Evolutionary conservation across 2,329 filamentous ascomycete genomes (phyloP), one percentile per base, ranked within the genome.

Genomic region (Sphaerulina vaccinii): DNA sequence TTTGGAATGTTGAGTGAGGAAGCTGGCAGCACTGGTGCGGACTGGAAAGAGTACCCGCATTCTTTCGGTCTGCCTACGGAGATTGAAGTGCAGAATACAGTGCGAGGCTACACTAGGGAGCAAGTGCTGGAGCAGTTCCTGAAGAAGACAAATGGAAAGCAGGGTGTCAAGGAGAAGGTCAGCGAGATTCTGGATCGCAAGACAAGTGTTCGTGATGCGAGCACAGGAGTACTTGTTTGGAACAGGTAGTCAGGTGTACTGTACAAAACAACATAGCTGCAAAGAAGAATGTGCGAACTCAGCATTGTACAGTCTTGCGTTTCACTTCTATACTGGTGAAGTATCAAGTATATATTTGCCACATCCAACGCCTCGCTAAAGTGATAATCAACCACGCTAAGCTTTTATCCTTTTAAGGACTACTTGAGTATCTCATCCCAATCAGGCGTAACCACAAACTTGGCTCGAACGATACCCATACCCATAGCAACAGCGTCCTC

Each of bases 1-100:
- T 73, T 96, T 38, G 59, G 75, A 39, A 76, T 96, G 47, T 75
- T 91, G 52, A 38, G 33, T 13, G 39, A 37, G 23, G 55, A 58
- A 13, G 47, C 57, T 7, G 59, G 59, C 15, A 84, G 76, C 52
- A 60, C 35, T 3, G 62, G 56, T 5, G 49, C 62, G 5, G 79
- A 87, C 61, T 97, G 86, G 72, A 68, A 65, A 4, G 74, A 85
- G 52, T 96, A 96, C 70, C 92, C 91, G 1, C 82, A 88, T 69
- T 70, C 72, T 10, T 74, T 90, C 23, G 86, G 85, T 4, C 75
- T 96, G 54, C 93, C 92, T 4, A 79, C 76, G 1, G 91, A 97
- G 72, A 57, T 62, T 33, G 79, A 87, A 40, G 80, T 85, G 46
- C 62, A 77, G 63, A 55, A 65, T 13, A 70, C 71, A 41, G 73